A percentile compares a stretch with the other conserved stretches of the same genome.
Conservation (phyloP, 176 grass and related monocot genomes). For the Canna indica region DNA sequence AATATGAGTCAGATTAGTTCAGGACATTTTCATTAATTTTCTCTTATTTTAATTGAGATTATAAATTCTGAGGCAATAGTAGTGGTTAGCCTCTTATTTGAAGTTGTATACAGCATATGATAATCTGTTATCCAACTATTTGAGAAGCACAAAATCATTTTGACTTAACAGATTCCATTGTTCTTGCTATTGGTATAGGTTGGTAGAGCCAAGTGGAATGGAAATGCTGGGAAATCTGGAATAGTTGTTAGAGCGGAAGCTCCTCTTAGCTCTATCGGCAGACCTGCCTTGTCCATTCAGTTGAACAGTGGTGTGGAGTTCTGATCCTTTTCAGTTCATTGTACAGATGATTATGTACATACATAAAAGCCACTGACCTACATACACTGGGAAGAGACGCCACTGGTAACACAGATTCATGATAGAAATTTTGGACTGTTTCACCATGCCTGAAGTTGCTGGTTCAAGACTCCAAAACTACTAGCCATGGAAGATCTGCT, state of each 20-base stretch:
- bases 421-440: neutral
- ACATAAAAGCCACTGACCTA: neutral
- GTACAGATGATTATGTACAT: neutral
- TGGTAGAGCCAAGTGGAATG: slow-evolving; percentile 50
- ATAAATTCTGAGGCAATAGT: too few species aligned
- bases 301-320: slow-evolving; percentile 65
- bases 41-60: too few species aligned
- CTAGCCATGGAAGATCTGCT: neutral
- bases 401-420: neutral
- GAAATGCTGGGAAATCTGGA: slow-evolving; percentile 28
- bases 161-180: neutral
- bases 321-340: slow-evolving; percentile 16
- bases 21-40: too few species aligned
- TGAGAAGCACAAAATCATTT: neutral
- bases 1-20: too few species aligned
- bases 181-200: slow-evolving; percentile 16
- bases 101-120: neutral
- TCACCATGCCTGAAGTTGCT: neutral
- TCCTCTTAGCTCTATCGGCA: slow-evolving; percentile 27
- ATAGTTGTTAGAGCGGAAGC: slow-evolving; percentile 42
- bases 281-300: slow-evolving; percentile 47
- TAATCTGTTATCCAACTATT: neutral
- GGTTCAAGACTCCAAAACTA: neutral
- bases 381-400: neutral
- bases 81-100: neutral